Evolutionary conservation across 164 flowering plant genomes (phyloP).

Genomic region (Taxillus chinensis): DNA sequence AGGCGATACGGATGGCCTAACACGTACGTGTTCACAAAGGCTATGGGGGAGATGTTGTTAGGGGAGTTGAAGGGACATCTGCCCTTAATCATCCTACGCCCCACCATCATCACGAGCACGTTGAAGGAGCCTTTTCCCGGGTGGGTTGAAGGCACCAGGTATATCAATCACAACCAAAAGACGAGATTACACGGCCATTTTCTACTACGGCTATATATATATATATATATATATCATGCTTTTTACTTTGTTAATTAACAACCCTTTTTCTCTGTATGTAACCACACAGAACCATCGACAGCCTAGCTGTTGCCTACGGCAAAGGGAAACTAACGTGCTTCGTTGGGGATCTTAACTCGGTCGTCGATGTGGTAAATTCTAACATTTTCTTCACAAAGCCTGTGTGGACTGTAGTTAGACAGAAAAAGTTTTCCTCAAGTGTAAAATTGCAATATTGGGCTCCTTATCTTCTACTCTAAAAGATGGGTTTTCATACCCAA

Average conservation of each 20-base stretch:
- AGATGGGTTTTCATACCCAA: too few species aligned
- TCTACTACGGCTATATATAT: too few species aligned
- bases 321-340: slow-evolving; percentile 63
- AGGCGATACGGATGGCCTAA: slow-evolving; percentile 40
- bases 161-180: not conserved
- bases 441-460: too few species aligned
- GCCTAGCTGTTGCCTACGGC: slow-evolving; percentile 44
- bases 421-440: too few species aligned
- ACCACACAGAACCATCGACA: slow-evolving; percentile 57
- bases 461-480: too few species aligned
- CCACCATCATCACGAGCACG: slow-evolving; percentile 44
- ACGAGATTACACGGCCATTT: too few species aligned
- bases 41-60: slow-evolving; percentile 45
- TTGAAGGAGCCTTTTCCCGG: slow-evolving; percentile 54
- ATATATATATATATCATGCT: too few species aligned
- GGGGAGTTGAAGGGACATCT: slow-evolving; percentile 20
- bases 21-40: slow-evolving; percentile 44
- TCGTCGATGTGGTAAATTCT: slow-evolving; percentile 45
- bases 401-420: too few species aligned
- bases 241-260: not conserved
- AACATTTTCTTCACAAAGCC: not conserved
- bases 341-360: slow-evolving; percentile 29
- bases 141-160: slow-evolving; percentile 54
- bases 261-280: not conserved
- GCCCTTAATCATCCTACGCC: slow-evolving; percentile 36